Percentiles rank a stretch among this genome's conserved stretches.
These are phyloP conservation scores for Adansonia digitata DNA, from an alignment of 345 rosid genomes.

Conservation along the genomic window DNA sequence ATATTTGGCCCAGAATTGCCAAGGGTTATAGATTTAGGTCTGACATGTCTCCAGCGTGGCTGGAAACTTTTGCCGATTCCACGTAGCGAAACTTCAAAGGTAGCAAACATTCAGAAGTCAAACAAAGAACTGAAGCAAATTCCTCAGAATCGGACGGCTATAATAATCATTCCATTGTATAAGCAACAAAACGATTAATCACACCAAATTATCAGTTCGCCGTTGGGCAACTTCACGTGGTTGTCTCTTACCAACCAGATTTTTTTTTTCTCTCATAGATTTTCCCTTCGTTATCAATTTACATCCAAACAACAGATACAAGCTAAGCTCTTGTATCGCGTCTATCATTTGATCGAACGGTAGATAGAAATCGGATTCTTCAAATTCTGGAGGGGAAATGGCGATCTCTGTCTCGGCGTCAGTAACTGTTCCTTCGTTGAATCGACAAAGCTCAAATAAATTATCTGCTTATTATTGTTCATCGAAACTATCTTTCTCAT, in stretches of 20 bases:
- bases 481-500: slow-evolving; percentile 2
- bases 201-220: neutral
- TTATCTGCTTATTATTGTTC: neutral
- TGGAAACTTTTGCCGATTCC: neutral
- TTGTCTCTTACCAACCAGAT: neutral
- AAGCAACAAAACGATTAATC: neutral
- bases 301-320: neutral
- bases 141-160: neutral
- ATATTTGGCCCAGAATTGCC: too few species aligned
- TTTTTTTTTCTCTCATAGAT: neutral
- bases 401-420: neutral
- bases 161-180: neutral
- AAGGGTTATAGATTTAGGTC: too few species aligned
- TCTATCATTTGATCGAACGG: neutral
- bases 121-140: neutral
- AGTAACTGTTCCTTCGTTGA: neutral
- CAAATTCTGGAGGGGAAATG: neutral
- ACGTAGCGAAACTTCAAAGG: neutral
- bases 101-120: too few species aligned
- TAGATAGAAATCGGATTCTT: neutral
- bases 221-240: neutral
- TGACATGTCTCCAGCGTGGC: too few species aligned
- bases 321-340: neutral
- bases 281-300: neutral
- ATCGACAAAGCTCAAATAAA: neutral